Evolutionary conservation across 2,329 filamentous ascomycete genomes (phyloP).

Genomic region (Nemania serpens): DNA sequence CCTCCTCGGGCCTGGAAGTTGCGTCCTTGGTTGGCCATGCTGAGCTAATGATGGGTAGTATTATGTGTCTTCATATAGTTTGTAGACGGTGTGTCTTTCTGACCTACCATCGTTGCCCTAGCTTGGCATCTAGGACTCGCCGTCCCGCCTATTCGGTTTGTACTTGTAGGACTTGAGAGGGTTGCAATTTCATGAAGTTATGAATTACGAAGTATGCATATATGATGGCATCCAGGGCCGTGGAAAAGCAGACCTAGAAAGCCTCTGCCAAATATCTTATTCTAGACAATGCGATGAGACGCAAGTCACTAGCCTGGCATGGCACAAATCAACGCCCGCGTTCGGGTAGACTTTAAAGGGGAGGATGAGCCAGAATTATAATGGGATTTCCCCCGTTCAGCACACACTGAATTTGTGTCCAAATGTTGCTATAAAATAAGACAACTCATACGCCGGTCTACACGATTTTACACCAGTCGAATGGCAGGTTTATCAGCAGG

Average conservation of each 20-base stretch:
- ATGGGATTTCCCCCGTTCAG: no score
- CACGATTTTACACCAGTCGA: no score
- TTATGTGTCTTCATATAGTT: constrained; percentile 41
- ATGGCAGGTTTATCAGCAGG: no score
- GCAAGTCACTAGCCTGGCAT: no score
- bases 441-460: no score
- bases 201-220: background rate
- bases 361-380: no score
- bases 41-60: constrained; percentile 33
- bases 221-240: background rate
- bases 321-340: no score
- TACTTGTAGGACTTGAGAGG: background rate
- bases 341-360: no score
- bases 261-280: background rate
- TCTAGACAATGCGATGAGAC: no score
- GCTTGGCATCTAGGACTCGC: background rate
- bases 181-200: background rate
- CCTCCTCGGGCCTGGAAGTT: background rate
- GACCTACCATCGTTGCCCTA: no score
- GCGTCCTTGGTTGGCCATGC: background rate
- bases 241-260: background rate
- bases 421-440: no score
- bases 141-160: background rate
- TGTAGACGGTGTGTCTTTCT: constrained; percentile 17
- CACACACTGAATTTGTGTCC: no score